Base-by-base conservation (phyloP, 2,329 filamentous ascomycete genomes). In the Colletotrichum aenigma region DNA sequence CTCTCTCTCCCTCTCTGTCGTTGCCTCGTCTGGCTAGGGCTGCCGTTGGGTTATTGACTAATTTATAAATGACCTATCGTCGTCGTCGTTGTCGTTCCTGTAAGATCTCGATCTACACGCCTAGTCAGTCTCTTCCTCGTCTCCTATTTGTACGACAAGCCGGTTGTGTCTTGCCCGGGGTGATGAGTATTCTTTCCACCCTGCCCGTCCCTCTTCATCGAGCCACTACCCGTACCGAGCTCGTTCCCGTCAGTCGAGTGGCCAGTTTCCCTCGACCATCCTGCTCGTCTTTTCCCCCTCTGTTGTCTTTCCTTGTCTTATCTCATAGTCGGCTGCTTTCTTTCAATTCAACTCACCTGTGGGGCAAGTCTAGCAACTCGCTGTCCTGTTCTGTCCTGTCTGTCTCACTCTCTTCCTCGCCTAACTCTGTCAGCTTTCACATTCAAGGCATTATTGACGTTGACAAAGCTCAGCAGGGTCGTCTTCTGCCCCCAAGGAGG, bases 401-500 rank as follows among this genome's bases (percentile, higher is more conserved):
- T 60, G 34, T 24, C 43, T 60, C 30, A 60, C 15, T 38, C 34
- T 24, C 38, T 34, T 43, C 64, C 64, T 69, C 56, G 24, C 56
- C 21, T 28, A 34, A 60, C 21, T 69, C 74, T 76, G 65, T 74
- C 70, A 74, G 64, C 65, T 76, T 56, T 76, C 74, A 74, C 64
- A 65, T 76, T 66, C 58, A 32, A 21, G 52, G 10, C 34, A 56
- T 69, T 28, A 21, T 32, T 55, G 64, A 52, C 21, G 13, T 74
- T 62, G 52, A 36, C 34, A 58, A 30, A 24, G 32, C 43, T 52
- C 21, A 55, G 12, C 36, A 56, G 30, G 36, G 30, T 52, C 21
- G 18, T 52, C 34, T 26, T 32, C 21, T 38, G 34, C 24, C 34
- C 24, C 60, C 24, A 26, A 65, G 18, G 64, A 73, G 70, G 58